Evolutionary conservation across 768 basidiomycete species (phyloP), one percentile per base, ranked within the genome.

Genomic region (Cyclocybe cylindracea): DNA sequence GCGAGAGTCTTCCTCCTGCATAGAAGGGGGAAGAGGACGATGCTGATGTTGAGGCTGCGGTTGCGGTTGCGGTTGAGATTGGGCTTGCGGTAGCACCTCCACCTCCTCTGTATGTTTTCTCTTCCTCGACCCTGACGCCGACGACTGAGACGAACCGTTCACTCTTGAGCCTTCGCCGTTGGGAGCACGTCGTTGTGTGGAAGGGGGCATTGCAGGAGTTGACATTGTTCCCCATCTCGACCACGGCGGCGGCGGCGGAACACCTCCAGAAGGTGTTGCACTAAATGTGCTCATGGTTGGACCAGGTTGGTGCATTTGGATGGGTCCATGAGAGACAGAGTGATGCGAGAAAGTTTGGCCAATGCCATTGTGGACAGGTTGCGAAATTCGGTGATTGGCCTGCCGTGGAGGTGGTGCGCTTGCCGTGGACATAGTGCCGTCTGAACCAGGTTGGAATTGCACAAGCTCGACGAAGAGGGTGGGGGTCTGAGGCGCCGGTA

Each of bases 401-500:
- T 55, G 52, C 42, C 46, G 49, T 33, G 59, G 62, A 44, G 64
- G 67, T 40, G 61, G 57, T 55, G 51, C 24, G 47, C 60, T 60
- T 51, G 61, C 39, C 50, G 63, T 52, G 57, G 64, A 54, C 19
- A 60, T 18, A 16, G 35, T 48, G 8, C 68, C 72, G 43, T 83
- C 80, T 18, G 50, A 75, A 1, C 81, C 83, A 29, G 83, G 80
- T n/a, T 73, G 72, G 60, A 82, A 84, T 29, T 77, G 71, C 46
- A 89, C 76, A 11, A 92, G 81, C 43, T 92, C 89, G 7, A 91
- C 83, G 61, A 89, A 88, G 4, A 91, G 60, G 1, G 89, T 89
- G 52, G 78, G 81, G 4, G 76, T 80, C 53, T 79, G 80, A 0
- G 89, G 87, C 0, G 77, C 78, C 4, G 78, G 74, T 64, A 91